Percentiles rank a stretch among this genome's conserved stretches.
Evolutionary conservation across 2,329 filamentous ascomycete genomes (phyloP).

Genomic region (Fusarium fracticaudum): DNA sequence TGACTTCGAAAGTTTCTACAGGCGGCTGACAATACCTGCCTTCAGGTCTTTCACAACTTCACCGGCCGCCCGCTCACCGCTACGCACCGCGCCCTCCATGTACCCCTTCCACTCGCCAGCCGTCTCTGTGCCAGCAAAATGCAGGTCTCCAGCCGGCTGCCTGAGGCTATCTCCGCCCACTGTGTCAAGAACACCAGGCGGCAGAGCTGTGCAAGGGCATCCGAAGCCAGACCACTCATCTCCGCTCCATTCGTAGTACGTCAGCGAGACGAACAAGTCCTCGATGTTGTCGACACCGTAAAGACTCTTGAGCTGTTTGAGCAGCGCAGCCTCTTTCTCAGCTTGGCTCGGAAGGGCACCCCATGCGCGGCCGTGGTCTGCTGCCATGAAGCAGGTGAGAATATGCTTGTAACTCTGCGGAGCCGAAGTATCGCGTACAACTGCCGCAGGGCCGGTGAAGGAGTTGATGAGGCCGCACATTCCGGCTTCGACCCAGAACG

Average conservation of each 20-base stretch:
- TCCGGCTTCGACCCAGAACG: slow-evolving; percentile 12
- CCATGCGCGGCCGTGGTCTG: neutral
- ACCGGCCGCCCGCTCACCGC: neutral
- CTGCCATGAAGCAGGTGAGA: neutral
- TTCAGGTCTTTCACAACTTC: neutral
- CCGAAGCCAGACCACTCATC: neutral
- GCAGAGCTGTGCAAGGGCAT: neutral
- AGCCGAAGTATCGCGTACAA: neutral
- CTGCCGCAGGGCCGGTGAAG: neutral
- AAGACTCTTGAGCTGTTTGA: neutral
- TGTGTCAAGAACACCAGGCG: neutral
- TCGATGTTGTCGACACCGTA: neutral
- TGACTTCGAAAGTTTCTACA: neutral
- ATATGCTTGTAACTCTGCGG: neutral
- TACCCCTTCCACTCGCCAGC: slow-evolving; percentile 19
- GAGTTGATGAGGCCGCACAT: slow-evolving; percentile 7
- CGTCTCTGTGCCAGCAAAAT: slow-evolving; percentile 25
- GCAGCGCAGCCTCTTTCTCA: neutral
- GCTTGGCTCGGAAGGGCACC: neutral
- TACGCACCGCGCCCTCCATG: slow-evolving; percentile 26
- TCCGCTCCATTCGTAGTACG: neutral
- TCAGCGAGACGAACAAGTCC: neutral
- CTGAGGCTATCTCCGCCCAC: neutral
- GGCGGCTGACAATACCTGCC: neutral
- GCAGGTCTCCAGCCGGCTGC: neutral